These are phyloP conservation scores for Gossypium sturtianum DNA, from an alignment of 345 rosid species.

Conservation along the genomic window DNA sequence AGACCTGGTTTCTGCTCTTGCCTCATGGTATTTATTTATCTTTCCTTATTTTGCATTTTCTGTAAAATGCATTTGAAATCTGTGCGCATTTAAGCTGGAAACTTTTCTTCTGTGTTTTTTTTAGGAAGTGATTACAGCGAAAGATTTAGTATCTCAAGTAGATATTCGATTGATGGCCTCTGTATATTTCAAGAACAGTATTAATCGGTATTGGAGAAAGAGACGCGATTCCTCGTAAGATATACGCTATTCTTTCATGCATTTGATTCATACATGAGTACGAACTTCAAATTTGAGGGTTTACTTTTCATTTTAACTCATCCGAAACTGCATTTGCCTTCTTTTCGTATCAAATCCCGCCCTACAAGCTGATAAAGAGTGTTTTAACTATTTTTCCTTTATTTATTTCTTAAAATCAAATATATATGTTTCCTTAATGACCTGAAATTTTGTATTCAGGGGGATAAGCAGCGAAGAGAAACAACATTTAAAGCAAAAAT, in stretches of 20 bases:
- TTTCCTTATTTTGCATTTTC: slow-evolving; percentile 6
- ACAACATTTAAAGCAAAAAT: slow-evolving; percentile 63
- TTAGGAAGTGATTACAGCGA: slow-evolving; percentile 88
- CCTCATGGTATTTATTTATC: slow-evolving; percentile 59
- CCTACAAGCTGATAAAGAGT: not conserved
- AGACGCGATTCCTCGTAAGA: slow-evolving; percentile 74
- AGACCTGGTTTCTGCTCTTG: slow-evolving; percentile 95
- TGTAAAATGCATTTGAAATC: not conserved
- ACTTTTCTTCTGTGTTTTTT: slow-evolving; percentile 18
- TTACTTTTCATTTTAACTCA: not conserved
- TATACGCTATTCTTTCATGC: not conserved
- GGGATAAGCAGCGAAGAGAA: slow-evolving; percentile 89
- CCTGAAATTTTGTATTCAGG: slow-evolving; percentile 36
- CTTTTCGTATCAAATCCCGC: not conserved
- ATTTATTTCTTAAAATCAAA: not conserved
- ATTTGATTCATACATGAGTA: not conserved
- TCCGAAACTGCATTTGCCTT: not conserved
- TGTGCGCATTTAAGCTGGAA: slow-evolving; percentile 11
- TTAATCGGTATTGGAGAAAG: slow-evolving; percentile 82
- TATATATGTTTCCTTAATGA: not conserved
- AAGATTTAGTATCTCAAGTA: slow-evolving; percentile 78
- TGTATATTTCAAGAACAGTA: slow-evolving; percentile 86
- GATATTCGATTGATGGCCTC: slow-evolving; percentile 92
- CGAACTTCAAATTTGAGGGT: not conserved
- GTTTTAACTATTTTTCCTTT: not conserved